Evolutionary conservation across 2,329 filamentous ascomycete species (phyloP), one percentile per base, ranked within the genome.

Genomic region (Aspergillus sp.): DNA sequence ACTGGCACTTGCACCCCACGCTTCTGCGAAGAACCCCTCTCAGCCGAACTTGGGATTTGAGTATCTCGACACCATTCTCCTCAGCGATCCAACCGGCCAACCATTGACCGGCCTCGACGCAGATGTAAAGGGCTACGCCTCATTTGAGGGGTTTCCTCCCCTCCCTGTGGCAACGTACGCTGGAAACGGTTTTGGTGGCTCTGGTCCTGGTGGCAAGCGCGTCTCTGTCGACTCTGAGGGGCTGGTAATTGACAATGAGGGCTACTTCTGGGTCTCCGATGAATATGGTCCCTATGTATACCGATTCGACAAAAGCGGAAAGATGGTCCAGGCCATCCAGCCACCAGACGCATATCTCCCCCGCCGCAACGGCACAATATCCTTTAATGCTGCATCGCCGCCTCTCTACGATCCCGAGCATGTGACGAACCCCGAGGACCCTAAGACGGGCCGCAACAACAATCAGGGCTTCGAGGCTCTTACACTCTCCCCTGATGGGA

Each of bases 381-480:
- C 83, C 64, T 91, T 90, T 78, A 84, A 81, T 52, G 83, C 88
- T 11, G 80, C 86, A 64, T 86, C 82, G 12, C 83, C 88, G 0
- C 86, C 87, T 3, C 76, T 83, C 49, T 90, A 88, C 67, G 70
- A 85, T 52, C 77, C 78, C 0, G 69, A 78, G 14, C 68, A 79
- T 15, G 68, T 74, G 9, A 79, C 84, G 2, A 73, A 70, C 3
- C 88, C 88, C 0, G 78, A 75, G 14, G 78, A 88, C 62, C 84
- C 87, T 0, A 77, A 80, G 1, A 81, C 81, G 1, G 89, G 89
- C 12, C 82, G 89, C 19, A 78, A 81, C 55, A 90, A 91, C 71
- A 91, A 91, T 71, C 87, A 90, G 69, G 88, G 89, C n/a, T 84
- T 91, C 49, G 89, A 91, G 72, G 88, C 85, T 0, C 73, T 91